These are phyloP conservation scores for Decorospora gaudefroyi DNA, from an alignment of 2,329 filamentous ascomycete genomes.

Conservation along the genomic window DNA sequence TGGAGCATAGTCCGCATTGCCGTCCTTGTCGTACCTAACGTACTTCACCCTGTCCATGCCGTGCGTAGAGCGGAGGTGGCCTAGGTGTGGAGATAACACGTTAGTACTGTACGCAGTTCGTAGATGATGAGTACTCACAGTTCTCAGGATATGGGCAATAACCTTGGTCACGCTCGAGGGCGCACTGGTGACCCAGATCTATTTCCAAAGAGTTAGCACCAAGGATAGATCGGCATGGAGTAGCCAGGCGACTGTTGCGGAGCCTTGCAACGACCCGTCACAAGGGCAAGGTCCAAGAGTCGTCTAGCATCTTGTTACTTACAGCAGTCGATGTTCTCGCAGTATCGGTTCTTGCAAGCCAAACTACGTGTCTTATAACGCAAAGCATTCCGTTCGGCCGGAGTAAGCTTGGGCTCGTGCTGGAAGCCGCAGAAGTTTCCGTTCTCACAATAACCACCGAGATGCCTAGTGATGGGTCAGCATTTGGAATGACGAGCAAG, in stretches of 20 bases:
- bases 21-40: conserved; percentile 32
- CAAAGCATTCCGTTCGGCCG: conserved; percentile 48
- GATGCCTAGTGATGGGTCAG: conserved; percentile 21
- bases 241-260: not conserved
- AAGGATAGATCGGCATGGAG: not conserved
- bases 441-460: conserved; percentile 47
- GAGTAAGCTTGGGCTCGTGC: conserved; percentile 48
- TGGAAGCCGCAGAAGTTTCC: conserved; percentile 51
- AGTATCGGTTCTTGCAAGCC: conserved; percentile 47
- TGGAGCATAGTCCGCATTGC: conserved; percentile 26
- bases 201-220: conserved; percentile 6
- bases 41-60: conserved; percentile 47
- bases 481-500: too few relatives aligned
- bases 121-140: conserved; percentile 33
- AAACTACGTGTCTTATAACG: conserved; percentile 51
- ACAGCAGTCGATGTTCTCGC: conserved; percentile 51
- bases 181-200: conserved; percentile 50
- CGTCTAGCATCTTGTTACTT: too few relatives aligned
- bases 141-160: conserved; percentile 44
- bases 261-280: too few relatives aligned
- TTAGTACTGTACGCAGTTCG: not conserved
- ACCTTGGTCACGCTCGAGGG: conserved; percentile 44
- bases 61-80: conserved; percentile 47
- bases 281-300: too few relatives aligned
- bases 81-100: not conserved